Evolutionary conservation across 768 basidiomycete genomes (phyloP).

Genomic region (Suillus alpinus): DNA sequence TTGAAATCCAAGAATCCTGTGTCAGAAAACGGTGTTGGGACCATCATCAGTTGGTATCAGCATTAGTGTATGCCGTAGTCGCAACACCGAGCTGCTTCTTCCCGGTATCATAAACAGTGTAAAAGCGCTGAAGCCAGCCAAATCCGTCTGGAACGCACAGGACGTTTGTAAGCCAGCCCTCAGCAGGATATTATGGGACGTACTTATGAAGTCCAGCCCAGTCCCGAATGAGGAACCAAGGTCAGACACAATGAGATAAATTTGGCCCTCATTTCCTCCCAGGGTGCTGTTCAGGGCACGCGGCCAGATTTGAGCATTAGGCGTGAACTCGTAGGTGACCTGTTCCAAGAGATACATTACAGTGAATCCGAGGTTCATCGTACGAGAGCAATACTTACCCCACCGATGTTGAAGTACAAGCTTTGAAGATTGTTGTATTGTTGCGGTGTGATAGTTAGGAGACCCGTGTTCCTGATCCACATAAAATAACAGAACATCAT

Average conservation of each 20-base stretch:
- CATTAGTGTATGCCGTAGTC: constrained; percentile 39
- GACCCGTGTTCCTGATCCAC: constrained; percentile 12
- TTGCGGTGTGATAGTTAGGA: constrained; percentile 18
- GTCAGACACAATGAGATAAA: constrained; percentile 60
- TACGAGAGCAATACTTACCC: constrained; percentile 16
- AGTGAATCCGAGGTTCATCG: not conserved
- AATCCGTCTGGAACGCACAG: constrained; percentile 44
- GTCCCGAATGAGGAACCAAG: constrained; percentile 48
- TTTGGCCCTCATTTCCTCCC: constrained; percentile 47
- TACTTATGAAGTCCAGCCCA: constrained; percentile 68
- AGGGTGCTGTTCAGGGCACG: constrained; percentile 54
- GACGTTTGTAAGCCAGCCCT: not conserved
- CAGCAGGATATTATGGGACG: constrained; percentile 13
- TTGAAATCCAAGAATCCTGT: not conserved
- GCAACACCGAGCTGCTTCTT: constrained; percentile 24
- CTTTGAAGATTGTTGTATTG: constrained; percentile 18
- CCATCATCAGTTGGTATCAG: constrained; percentile 35
- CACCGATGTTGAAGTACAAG: constrained; percentile 23
- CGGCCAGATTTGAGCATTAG: constrained; percentile 74
- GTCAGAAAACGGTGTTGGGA: not conserved
- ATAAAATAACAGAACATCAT: not conserved
- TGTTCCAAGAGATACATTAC: constrained; percentile 16
- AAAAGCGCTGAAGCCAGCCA: constrained; percentile 59
- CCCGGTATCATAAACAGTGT: constrained; percentile 48
- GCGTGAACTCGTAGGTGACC: constrained; percentile 52